Conservation (phyloP, 768 basidiomycete genomes). For the Rubroboletus pulcherrimus region DNA sequence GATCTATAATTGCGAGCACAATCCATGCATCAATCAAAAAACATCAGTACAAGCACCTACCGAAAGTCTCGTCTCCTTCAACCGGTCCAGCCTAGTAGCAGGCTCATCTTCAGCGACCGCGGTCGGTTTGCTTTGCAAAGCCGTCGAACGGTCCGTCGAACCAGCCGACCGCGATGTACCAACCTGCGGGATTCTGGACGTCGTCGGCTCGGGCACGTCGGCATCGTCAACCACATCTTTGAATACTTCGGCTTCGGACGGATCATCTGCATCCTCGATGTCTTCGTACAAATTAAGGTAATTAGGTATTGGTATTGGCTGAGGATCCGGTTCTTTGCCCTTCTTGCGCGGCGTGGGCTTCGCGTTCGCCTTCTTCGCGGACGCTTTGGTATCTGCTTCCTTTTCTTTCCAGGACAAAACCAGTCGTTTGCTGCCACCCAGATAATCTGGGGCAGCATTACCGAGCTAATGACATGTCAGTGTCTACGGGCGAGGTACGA, state of each 20-base stretch:
- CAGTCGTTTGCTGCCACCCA: conserved; percentile 16
- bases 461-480: conserved; percentile 16
- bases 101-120: conserved; percentile 11
- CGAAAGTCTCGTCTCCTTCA: conserved; percentile 19
- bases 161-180: conserved; percentile 7
- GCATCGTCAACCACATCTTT: conserved; percentile 8
- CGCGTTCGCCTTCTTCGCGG: conserved; percentile 8
- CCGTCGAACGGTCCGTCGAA: background rate
- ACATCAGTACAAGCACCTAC: conserved; percentile 9
- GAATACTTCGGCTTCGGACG: conserved; percentile 16
- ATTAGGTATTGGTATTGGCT: rapidly evolving
- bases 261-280: conserved; percentile 25
- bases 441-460: conserved; percentile 19
- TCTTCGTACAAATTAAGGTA: conserved; percentile 28
- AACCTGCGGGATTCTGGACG: conserved; percentile 5
- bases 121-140: background rate
- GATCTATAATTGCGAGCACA: conserved; percentile 13
- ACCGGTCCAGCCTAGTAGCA: conserved; percentile 7
- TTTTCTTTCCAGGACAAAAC: conserved; percentile 28
- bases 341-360: conserved; percentile 17
- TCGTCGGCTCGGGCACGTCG: background rate
- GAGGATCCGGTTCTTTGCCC: conserved; percentile 16
- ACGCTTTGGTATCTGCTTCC: conserved; percentile 7
- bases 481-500: background rate
- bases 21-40: background rate